A percentile compares a stretch with the other conserved stretches of the same genome.
Evolutionary conservation across 345 rosid genomes (phyloP).

Genomic region (Eucalyptus polybractea): DNA sequence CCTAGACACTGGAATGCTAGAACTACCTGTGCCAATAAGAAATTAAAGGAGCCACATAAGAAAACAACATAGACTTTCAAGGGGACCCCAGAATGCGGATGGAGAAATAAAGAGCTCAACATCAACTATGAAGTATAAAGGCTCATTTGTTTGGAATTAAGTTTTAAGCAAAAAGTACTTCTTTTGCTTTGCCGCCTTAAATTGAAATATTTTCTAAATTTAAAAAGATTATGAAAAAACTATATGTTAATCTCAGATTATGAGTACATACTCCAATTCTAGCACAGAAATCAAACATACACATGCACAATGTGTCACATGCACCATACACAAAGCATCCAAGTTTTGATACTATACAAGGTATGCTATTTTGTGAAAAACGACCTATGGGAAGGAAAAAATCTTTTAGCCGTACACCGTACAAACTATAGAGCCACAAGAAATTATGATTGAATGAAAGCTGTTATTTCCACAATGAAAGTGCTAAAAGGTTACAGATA

Average conservation of each 20-base stretch:
- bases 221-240: background rate
- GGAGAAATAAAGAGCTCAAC: background rate
- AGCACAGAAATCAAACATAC: background rate
- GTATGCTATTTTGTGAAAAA: background rate
- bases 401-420: background rate
- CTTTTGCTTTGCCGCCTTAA: background rate
- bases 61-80: background rate
- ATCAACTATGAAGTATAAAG: background rate
- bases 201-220: background rate
- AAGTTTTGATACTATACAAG: background rate
- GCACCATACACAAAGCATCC: background rate
- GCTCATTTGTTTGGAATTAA: background rate
- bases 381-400: background rate
- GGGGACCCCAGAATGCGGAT: background rate
- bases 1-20: constrained; percentile 28
- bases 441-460: background rate
- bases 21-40: constrained; percentile 21
- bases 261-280: background rate
- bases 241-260: background rate
- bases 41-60: background rate
- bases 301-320: background rate
- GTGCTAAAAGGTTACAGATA: background rate
- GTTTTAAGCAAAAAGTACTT: background rate
- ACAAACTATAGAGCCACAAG: background rate
- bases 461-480: background rate